A percentile compares a stretch with the other conserved stretches of the same genome.
Conservation (phyloP, 2,329 filamentous ascomycete species). For the Phaeosphaeriaceae sp. region DNA sequence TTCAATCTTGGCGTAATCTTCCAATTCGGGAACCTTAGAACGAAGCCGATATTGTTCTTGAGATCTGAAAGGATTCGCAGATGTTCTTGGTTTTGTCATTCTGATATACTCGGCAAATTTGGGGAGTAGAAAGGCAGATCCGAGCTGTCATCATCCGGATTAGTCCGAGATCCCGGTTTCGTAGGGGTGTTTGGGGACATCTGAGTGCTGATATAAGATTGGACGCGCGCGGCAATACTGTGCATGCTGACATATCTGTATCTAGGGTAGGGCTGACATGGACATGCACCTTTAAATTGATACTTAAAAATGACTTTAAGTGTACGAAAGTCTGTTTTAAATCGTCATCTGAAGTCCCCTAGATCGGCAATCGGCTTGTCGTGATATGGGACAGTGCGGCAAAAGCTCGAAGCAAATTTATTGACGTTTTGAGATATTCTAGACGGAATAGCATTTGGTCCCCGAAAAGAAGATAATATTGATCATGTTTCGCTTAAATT, state of each 20-base stretch:
- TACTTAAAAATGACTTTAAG: no score
- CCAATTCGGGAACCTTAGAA: neutral
- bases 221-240: neutral
- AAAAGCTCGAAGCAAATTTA: neutral
- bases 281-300: no score
- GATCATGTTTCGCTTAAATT: neutral
- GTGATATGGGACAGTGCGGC: neutral
- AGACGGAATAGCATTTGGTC: no score
- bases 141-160: neutral
- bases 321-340: no score
- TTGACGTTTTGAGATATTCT: no score
- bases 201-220: no score
- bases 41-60: neutral
- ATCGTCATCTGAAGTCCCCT: neutral
- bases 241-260: neutral
- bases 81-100: neutral
- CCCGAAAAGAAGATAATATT: neutral
- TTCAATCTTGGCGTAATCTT: neutral
- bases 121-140: neutral
- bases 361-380: neutral
- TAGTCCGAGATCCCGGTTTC: neutral
- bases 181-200: no score
- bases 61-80: neutral
- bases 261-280: neutral
- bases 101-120: neutral